Percentiles rank a stretch among this genome's conserved stretches.
Conservation (phyloP, 2,329 filamentous ascomycete species). For the Colletotrichum horii region DNA sequence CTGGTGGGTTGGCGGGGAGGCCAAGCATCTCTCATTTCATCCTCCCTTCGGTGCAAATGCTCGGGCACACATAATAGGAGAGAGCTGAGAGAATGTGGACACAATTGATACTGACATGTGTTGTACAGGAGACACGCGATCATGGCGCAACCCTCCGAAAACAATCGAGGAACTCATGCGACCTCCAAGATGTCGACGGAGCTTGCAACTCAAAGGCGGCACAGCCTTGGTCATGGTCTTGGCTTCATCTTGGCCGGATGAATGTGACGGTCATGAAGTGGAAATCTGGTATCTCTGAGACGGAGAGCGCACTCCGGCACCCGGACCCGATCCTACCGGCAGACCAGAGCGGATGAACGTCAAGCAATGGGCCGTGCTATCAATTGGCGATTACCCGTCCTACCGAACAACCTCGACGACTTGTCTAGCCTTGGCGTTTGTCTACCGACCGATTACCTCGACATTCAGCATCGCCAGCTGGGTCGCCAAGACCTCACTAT, state of each 20-base stretch:
- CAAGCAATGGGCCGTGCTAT: constrained; percentile 12
- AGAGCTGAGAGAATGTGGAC: not conserved
- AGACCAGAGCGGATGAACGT: not conserved
- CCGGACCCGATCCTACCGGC: not conserved
- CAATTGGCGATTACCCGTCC: not conserved
- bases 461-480: not conserved
- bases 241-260: constrained; percentile 10
- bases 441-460: not conserved
- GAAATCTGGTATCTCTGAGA: not conserved
- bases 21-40: constrained; percentile 8
- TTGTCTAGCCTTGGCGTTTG: not conserved
- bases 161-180: not conserved
- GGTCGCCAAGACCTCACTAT: not conserved
- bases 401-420: not conserved
- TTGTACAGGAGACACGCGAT: not conserved
- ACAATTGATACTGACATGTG: not conserved
- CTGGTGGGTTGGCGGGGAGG: not conserved
- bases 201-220: not conserved
- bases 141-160: not conserved
- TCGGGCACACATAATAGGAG: not conserved
- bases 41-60: not conserved
- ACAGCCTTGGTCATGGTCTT: not conserved
- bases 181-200: not conserved
- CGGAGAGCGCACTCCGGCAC: not conserved
- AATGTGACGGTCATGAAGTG: constrained; percentile 1